Evolutionary conservation across 352 stramenopile genomes (phyloP).

Genomic region (Halophytophthora polymorphica): DNA sequence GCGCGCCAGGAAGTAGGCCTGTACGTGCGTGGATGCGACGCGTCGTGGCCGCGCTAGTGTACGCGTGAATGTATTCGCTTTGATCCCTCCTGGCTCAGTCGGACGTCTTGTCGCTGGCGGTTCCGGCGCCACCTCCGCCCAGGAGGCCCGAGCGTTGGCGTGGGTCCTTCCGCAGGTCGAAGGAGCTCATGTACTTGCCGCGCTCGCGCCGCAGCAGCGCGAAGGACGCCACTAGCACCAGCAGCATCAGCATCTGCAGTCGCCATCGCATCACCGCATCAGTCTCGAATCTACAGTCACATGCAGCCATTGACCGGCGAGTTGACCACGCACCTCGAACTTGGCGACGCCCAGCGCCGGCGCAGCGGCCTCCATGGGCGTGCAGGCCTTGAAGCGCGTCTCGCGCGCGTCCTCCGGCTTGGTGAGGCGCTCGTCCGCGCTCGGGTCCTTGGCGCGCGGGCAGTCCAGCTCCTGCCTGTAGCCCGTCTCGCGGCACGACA

Average conservation of each 20-base stretch:
- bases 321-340: constrained; percentile 60
- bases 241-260: constrained; percentile 50
- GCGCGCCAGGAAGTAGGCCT: constrained; percentile 20
- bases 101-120: constrained; percentile 31
- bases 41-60: no score
- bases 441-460: constrained; percentile 21
- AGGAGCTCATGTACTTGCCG: constrained; percentile 74
- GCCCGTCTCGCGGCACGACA: constrained; percentile 62
- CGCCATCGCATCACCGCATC: neutral
- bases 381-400: constrained; percentile 57
- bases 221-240: constrained; percentile 40
- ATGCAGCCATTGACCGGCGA: neutral
- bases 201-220: constrained; percentile 56
- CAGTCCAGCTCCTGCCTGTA: constrained; percentile 71
- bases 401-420: constrained; percentile 26
- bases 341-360: constrained; percentile 49
- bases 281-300: neutral
- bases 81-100: no score
- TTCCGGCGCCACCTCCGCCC: constrained; percentile 4
- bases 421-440: constrained; percentile 17
- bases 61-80: constrained; percentile 1
- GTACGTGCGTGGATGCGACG: neutral
- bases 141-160: constrained; percentile 48
- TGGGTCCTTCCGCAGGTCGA: constrained; percentile 71
- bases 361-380: constrained; percentile 30